Evolutionary conservation across 768 basidiomycete genomes (phyloP), one percentile per base, ranked within the genome.

Genomic region (Suillus americanus): DNA sequence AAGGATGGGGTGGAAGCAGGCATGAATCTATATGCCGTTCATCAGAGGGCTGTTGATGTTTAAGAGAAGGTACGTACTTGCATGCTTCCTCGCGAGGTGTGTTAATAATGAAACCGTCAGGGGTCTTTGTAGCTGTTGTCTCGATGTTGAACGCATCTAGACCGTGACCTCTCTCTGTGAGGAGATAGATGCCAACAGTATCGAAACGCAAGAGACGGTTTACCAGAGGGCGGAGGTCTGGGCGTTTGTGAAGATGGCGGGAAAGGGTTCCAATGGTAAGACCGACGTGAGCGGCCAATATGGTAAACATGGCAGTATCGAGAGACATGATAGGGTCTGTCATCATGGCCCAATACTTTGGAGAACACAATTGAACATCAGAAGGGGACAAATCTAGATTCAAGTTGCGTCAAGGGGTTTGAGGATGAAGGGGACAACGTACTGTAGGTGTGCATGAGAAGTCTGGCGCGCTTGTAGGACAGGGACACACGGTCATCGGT

Each of bases 141-240:
- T 88, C 86, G 12, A 87, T 80, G 67, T 88, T 85, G 67, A 84
- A 82, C 1, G 85, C 82, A 54, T 87, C 86, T n/a, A 87, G 72
- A 16, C 85, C 86, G 64, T 88, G 87, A 1, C 84, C 86, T 10
- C 83, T 80, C 74, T 86, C 86, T 0, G 83, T 81, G 50, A 86
- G 73, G 54, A 85, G 79, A 66, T 82, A 86, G 46, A 85, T 76
- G 1, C 85, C 85, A 56, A 84, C 80, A 16, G 81, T 82, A 25
- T 86, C 84, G 48, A 86, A 83, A 25, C 80, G 78, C 46, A 87
- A 72, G n/a, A 87, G 74, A 40, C 79, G 74, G 54, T 85, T 75
- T 8, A 87, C 79, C 5, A 86, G 74, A 6, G 81, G 80, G 51
- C 74, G 76, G 28, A 87, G 74, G 67, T 86, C 85, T 5, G 83